Conservation (phyloP, 805 yeast species). For the Saturnispora ahearnii region DNA sequence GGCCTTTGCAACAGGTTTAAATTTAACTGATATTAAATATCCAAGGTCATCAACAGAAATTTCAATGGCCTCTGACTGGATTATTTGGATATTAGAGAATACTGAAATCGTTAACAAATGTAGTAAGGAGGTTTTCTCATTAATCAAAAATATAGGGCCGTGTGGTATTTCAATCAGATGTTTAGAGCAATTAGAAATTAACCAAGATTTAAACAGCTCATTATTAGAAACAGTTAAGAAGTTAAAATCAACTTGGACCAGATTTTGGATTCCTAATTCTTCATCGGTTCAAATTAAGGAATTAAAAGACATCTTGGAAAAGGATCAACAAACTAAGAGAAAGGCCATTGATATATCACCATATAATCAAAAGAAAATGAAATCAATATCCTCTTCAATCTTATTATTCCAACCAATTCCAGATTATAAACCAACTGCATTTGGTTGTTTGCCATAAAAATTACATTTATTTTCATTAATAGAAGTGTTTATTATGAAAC, state of each 20-base stretch:
- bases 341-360: neutral
- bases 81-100: conserved; percentile 10
- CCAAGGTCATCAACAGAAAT: conserved; percentile 8
- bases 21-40: neutral
- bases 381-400: conserved; percentile 7
- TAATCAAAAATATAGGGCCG: conserved; percentile 2
- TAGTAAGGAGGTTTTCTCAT: neutral
- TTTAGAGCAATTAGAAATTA: neutral
- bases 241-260: conserved; percentile 17
- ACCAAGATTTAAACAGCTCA: neutral
- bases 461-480: neutral
- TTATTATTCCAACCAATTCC: conserved; percentile 26
- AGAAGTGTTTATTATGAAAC: neutral
- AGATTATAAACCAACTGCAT: conserved; percentile 47
- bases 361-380: conserved; percentile 4
- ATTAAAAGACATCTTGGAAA: neutral
- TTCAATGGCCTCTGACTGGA: conserved; percentile 8
- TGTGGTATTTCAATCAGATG: conserved; percentile 1
- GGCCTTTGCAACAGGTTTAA: neutral
- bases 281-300: conserved; percentile 2
- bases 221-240: conserved; percentile 12
- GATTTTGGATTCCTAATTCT: conserved; percentile 16
- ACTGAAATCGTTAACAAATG: conserved; percentile 13
- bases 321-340: neutral
- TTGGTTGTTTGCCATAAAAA: conserved; percentile 31